Conservation (phyloP, 495 filamentous ascomycete genomes). For the Hypoxylon subgilvum region DNA sequence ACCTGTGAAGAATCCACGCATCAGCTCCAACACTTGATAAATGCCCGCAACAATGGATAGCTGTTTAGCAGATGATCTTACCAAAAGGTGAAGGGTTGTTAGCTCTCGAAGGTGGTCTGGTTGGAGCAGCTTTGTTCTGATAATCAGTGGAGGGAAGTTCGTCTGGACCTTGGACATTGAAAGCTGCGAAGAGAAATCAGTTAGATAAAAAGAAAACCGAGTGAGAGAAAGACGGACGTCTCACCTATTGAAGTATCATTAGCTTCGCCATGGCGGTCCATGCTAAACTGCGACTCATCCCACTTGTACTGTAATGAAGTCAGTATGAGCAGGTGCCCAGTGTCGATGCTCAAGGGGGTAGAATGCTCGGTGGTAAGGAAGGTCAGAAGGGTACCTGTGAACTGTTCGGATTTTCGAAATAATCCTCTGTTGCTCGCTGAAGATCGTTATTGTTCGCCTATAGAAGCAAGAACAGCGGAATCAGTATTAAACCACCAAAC, state of each 20-base stretch:
- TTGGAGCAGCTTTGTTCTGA: conserved; percentile 58
- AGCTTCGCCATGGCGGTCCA: conserved; percentile 51
- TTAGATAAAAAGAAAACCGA: too few relatives aligned
- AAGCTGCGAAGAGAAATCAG: conserved; percentile 49
- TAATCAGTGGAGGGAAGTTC: conserved; percentile 45
- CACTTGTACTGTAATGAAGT: conserved; percentile 48
- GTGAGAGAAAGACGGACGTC: conserved; percentile 6
- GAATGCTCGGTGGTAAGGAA: not conserved
- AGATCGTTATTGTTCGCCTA: conserved; percentile 53
- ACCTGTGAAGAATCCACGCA: conserved; percentile 38
- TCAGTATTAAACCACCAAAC: too few relatives aligned
- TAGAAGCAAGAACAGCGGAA: conserved; percentile 5
- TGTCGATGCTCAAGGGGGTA: not conserved
- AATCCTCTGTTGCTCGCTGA: conserved; percentile 52
- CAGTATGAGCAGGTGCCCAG: conserved; percentile 6
- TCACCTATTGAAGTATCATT: conserved; percentile 43
- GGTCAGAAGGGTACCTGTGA: conserved; percentile 43
- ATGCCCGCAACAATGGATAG: conserved; percentile 41
- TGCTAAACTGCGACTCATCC: conserved; percentile 55
- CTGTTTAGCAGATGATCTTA: conserved; percentile 47
- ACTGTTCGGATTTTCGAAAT: conserved; percentile 47
- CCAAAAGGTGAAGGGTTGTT: conserved; percentile 58
- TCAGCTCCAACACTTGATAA: conserved; percentile 26
- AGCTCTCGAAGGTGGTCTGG: conserved; percentile 72
- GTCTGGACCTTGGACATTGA: conserved; percentile 64